Conservation (phyloP, 305 asterid species). For the Solanum hybrid region DNA sequence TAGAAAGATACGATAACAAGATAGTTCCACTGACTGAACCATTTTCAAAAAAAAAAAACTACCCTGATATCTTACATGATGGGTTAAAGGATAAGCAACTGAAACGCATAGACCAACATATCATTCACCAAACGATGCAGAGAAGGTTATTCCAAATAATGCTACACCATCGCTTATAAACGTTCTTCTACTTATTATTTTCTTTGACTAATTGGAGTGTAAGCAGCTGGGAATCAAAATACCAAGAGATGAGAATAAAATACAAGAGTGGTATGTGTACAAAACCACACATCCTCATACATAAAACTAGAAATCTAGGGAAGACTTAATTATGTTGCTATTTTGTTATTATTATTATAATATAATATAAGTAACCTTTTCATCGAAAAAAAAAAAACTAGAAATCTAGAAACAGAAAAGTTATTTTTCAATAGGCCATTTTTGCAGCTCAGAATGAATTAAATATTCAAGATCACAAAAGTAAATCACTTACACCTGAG, state of each 20-base stretch:
- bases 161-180: background rate
- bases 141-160: background rate
- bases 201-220: background rate
- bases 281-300: background rate
- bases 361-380: no score
- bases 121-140: background rate
- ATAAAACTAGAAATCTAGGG: no score
- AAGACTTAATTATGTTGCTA: no score
- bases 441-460: background rate
- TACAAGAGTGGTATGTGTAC: background rate
- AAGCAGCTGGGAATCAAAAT: background rate
- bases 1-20: background rate
- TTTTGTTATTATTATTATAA: no score
- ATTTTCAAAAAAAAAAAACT: background rate
- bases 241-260: background rate
- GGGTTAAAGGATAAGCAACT: background rate
- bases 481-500: constrained; percentile 82
- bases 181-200: background rate
- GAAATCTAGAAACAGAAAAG: background rate
- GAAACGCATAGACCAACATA: background rate
- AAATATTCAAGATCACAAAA: background rate
- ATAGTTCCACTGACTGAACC: background rate
- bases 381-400: background rate
- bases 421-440: background rate
- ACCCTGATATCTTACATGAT: background rate